These are phyloP conservation scores for Lentinula detonsa DNA, from an alignment of 768 basidiomycete species.

Conservation along the genomic window DNA sequence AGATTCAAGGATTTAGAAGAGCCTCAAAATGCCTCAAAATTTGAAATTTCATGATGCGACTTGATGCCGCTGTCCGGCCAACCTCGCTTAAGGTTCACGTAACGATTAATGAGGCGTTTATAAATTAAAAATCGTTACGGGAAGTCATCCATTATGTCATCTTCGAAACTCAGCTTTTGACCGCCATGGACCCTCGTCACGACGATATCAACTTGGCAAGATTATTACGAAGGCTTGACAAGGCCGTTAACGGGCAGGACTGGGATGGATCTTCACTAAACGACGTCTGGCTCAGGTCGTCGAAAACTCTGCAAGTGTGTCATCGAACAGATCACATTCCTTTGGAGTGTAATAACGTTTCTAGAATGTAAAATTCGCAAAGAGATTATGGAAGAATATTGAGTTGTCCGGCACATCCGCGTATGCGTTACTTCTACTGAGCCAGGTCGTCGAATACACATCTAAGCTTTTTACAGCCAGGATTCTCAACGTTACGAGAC, in stretches of 20 bases:
- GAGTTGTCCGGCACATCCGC: slow-evolving; percentile 41
- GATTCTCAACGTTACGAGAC: slow-evolving; percentile 39
- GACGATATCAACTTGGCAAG: slow-evolving; percentile 66
- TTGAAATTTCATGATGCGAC: too few relatives aligned
- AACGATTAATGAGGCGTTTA: too few relatives aligned
- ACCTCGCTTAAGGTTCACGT: too few relatives aligned
- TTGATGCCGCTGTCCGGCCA: too few relatives aligned
- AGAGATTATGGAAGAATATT: slow-evolving; percentile 50
- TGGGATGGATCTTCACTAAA: slow-evolving; percentile 24
- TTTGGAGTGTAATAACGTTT: slow-evolving; percentile 18
- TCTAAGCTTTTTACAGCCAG: slow-evolving; percentile 23
- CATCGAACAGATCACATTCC: not conserved
- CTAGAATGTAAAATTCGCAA: slow-evolving; percentile 48
- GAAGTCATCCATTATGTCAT: too few relatives aligned
- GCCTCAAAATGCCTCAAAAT: too few relatives aligned
- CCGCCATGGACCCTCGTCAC: slow-evolving; percentile 23
- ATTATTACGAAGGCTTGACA: slow-evolving; percentile 57
- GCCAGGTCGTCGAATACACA: not conserved
- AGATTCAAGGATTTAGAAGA: too few relatives aligned
- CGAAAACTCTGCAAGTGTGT: slow-evolving; percentile 51
- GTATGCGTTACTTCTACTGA: slow-evolving; percentile 23
- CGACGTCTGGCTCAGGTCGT: slow-evolving; percentile 48
- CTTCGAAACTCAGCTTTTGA: not conserved
- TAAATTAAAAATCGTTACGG: too few relatives aligned
- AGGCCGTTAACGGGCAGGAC: slow-evolving; percentile 34